phyloP scores from a whole-genome alignment of 2,329 filamentous ascomycete genomes.

The Alternaria incomplexa region DNA sequence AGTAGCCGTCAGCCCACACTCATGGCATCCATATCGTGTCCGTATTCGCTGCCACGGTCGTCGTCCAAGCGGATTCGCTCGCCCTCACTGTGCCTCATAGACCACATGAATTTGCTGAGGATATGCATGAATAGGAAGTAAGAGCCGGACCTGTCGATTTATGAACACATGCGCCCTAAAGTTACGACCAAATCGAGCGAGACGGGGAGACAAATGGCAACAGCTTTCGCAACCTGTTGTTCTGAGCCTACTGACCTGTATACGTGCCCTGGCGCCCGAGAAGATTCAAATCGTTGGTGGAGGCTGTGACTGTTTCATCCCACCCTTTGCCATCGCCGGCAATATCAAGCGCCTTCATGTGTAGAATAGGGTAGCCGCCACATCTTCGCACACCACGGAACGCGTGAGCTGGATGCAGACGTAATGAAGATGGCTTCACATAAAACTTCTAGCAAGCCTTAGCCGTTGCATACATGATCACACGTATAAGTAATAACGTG shows the following conservation, averaged over 20 bases:
- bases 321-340: slow-evolving; percentile 23
- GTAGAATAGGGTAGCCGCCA: slow-evolving; percentile 23
- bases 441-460: not conserved
- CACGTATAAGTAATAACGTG: not conserved
- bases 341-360: slow-evolving; percentile 27
- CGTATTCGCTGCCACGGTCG: slow-evolving; percentile 54
- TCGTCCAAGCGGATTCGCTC: slow-evolving; percentile 51
- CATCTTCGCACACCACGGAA: not conserved
- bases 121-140: not conserved
- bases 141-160: not conserved
- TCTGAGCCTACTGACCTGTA: slow-evolving; percentile 24
- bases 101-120: not conserved
- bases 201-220: slow-evolving; percentile 19
- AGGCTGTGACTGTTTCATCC: slow-evolving; percentile 10
- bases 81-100: slow-evolving; percentile 9
- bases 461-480: not conserved
- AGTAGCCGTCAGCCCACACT: slow-evolving; percentile 68
- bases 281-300: slow-evolving; percentile 12
- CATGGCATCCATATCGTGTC: slow-evolving; percentile 64
- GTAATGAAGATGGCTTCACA: not conserved
- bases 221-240: slow-evolving; percentile 22
- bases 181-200: slow-evolving; percentile 12
- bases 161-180: not conserved
- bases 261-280: slow-evolving; percentile 26
- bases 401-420: not conserved